Evolutionary conservation across 805 yeast genomes (phyloP), one percentile per base, ranked within the genome.

Genomic region (Spencermartinsiella europaea): DNA sequence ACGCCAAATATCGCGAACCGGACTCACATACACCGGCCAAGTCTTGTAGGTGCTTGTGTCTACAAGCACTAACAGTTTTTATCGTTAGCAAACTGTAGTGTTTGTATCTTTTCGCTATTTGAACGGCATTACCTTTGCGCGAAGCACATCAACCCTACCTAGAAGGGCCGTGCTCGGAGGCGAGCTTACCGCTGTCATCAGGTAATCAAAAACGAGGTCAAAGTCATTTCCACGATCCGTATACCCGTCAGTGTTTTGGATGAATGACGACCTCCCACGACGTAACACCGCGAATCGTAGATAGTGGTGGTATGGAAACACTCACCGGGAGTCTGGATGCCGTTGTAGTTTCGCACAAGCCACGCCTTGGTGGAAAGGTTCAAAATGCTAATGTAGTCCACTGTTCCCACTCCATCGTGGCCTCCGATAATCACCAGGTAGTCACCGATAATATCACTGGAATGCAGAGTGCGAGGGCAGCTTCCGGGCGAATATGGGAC

Each of bases 341-440:
- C 61, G 36, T 52, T 48, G 34, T 48, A 39, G 4, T 38, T 21
- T n/a, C 50, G 41, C n/a, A 52, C 40, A 21, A 41, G 45, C 58
- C 59, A 54, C 14, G 37, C 39, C 15, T 47, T 44, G 1, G 49
- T 40, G 33, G 41, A 34, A 4, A 57, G 42, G 42, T 48, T 42
- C 16, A 54, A 38, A 2, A 51, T 44, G 40, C 48, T 48, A 35
- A 56, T 27, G 25, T 45, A 44, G 25, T 36, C 40, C 19, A 47
- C 41, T 15, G 50, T 43, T 14, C 47, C 48, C 16, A 42, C 44
- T 10, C 58, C 58, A 21, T 56, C 56, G 38, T 54, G 53, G 19
- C 61, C 61, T n/a, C 61, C 61, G 16, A 46, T 25, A 15, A 54
- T 45, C 22, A 51, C 42, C 12, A 57, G 46, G 27, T 46, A 45